These are phyloP conservation scores for Boletus vermiculosoides DNA, from an alignment of 768 basidiomycete species.

Conservation along the genomic window DNA sequence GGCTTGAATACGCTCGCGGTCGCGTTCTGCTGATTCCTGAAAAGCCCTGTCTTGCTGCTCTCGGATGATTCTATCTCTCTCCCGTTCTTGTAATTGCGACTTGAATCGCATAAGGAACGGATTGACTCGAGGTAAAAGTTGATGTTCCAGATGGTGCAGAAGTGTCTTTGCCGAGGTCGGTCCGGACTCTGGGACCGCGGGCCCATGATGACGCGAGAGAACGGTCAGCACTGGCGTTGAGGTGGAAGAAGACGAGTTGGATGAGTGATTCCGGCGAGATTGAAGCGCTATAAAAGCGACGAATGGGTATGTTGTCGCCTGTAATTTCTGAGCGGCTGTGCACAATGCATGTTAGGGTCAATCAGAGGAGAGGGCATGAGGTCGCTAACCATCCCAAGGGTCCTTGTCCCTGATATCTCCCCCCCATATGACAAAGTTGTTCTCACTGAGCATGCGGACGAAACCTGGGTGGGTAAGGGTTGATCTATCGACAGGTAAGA, in stretches of 20 bases:
- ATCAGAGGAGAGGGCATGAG: not conserved
- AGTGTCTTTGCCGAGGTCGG: conserved; percentile 67
- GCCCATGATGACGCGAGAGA: conserved; percentile 82
- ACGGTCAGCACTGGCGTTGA: conserved; percentile 64
- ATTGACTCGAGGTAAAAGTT: conserved; percentile 76
- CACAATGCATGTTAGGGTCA: conserved; percentile 1
- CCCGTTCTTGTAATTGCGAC: conserved; percentile 47
- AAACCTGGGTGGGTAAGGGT: conserved; percentile 76
- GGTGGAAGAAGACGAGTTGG: conserved; percentile 34
- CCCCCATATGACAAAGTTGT: conserved; percentile 85
- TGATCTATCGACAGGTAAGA: conserved; percentile 39
- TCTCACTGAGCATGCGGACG: conserved; percentile 64
- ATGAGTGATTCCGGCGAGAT: conserved; percentile 49
- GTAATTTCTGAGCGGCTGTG: conserved; percentile 65
- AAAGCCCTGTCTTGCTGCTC: conserved; percentile 85
- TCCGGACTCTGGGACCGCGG: conserved; percentile 44
- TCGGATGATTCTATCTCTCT: conserved; percentile 59
- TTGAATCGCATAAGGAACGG: conserved; percentile 71
- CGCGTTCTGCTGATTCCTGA: conserved; percentile 57
- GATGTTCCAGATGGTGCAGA: conserved; percentile 60
- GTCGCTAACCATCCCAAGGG: conserved; percentile 64
- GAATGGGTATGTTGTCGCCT: conserved; percentile 90
- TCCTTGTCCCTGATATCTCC: conserved; percentile 85
- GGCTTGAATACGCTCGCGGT: conserved; percentile 64
- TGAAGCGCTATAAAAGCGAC: conserved; percentile 90